Percentiles rank a stretch among this genome's conserved stretches.
phyloP scores from a whole-genome alignment of 2,329 filamentous ascomycete species.

The Aspergillus fischeri region DNA sequence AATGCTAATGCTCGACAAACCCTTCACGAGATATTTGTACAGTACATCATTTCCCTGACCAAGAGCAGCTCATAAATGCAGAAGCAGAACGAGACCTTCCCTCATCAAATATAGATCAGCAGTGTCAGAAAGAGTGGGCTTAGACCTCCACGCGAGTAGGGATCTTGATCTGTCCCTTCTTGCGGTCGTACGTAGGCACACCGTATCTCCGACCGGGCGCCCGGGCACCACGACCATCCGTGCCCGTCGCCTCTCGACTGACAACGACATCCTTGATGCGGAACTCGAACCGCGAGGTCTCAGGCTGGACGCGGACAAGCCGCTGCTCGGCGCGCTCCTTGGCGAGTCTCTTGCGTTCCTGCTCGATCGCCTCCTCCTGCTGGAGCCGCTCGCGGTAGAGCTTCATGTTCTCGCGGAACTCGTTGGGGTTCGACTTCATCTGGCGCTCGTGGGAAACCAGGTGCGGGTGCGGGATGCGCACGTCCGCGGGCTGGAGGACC shows the following conservation, averaged over 20 bases:
- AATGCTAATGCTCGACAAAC: conserved; percentile 1
- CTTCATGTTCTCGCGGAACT: conserved; percentile 28
- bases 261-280: conserved; percentile 53
- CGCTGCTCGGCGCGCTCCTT: conserved; percentile 43
- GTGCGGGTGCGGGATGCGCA: conserved; percentile 61
- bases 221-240: conserved; percentile 49
- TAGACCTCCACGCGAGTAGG: conserved; percentile 55
- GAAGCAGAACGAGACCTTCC: background rate
- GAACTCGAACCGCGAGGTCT: conserved; percentile 55
- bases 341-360: conserved; percentile 36
- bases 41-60: conserved; percentile 42
- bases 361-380: conserved; percentile 35
- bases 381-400: conserved; percentile 44
- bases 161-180: conserved; percentile 61
- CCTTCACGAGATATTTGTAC: conserved; percentile 2
- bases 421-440: conserved; percentile 31
- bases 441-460: conserved; percentile 50
- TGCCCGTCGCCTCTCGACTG: conserved; percentile 52
- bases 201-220: conserved; percentile 60
- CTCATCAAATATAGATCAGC: conserved; percentile 42
- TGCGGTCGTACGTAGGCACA: conserved; percentile 58
- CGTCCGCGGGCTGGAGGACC: conserved; percentile 58
- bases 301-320: conserved; percentile 41
- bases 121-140: conserved; percentile 57
- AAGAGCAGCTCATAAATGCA: background rate